Evolutionary conservation across 1,139 yeast genomes (phyloP).

Genomic region (Taphrina confusa): DNA sequence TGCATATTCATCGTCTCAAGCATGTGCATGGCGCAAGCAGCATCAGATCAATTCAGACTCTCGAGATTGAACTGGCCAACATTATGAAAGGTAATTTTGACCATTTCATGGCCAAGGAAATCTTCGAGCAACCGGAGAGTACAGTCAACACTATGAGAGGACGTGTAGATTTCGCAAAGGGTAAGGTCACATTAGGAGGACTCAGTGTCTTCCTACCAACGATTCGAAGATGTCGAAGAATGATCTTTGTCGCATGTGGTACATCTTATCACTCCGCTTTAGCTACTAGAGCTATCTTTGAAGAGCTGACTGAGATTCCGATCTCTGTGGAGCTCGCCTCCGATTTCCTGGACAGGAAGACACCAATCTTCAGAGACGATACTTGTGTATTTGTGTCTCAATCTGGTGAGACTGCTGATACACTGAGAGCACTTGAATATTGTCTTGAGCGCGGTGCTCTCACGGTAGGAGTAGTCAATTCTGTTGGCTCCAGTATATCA

Average conservation of each 20-base stretch:
- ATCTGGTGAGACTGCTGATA: conserved; percentile 98
- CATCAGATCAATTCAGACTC: conserved; percentile 91
- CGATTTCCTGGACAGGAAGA: conserved; percentile 90
- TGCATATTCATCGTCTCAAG: conserved; percentile 95
- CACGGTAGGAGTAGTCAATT: conserved; percentile 91
- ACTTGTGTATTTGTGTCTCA: conserved; percentile 97
- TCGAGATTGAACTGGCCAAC: conserved; percentile 95
- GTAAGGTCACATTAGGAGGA: conserved; percentile 83
- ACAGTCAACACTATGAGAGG: conserved; percentile 99
- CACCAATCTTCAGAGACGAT: conserved; percentile 97
- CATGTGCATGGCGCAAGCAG: conserved; percentile 88
- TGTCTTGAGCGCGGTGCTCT: conserved; percentile 96
- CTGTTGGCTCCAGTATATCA: conserved; percentile 95
- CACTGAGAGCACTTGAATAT: conserved; percentile 93
- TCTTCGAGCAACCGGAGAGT: conserved; percentile 97
- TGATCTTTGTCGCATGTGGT: conserved; percentile 99
- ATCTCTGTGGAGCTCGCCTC: conserved; percentile 96
- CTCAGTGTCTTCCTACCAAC: conserved; percentile 80
- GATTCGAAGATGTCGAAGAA: conserved; percentile 90
- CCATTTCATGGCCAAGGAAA: conserved; percentile 99
- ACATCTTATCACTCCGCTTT: conserved; percentile 97
- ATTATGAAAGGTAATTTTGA: conserved; percentile 96
- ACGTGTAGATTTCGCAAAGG: conserved; percentile 86
- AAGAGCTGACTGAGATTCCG: conserved; percentile 94
- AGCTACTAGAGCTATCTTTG: conserved; percentile 94